Percentiles rank a stretch among this genome's conserved stretches.
phyloP scores from a whole-genome alignment of 352 stramenopile species.

The Phytophthora ramorum region DNA sequence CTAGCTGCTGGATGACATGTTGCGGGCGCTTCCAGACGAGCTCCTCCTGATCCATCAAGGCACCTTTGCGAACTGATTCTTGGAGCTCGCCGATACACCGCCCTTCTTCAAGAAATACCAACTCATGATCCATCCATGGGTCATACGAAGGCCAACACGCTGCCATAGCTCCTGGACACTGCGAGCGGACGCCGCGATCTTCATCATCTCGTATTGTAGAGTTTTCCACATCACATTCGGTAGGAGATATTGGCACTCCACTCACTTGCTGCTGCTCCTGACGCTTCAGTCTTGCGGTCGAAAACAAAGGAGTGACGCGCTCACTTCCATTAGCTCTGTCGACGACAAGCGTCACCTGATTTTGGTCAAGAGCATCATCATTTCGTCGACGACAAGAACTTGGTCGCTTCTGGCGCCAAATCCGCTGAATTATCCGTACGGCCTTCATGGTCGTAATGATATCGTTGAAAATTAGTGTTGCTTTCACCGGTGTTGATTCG shows the following conservation, averaged over 20 bases:
- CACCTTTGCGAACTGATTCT: conserved; percentile 17
- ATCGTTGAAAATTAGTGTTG: conserved; percentile 1
- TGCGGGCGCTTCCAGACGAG: conserved; percentile 51
- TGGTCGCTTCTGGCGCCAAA: conserved; percentile 8
- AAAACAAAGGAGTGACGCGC: conserved; percentile 13
- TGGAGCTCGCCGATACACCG: conserved; percentile 27
- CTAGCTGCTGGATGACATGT: conserved; percentile 36
- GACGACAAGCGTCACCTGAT: conserved; percentile 19
- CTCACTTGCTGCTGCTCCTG: not conserved
- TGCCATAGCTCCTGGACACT: not conserved
- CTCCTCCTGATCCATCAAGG: conserved; percentile 25
- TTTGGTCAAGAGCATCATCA: not conserved
- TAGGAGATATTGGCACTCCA: not conserved
- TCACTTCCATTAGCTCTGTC: conserved; percentile 15
- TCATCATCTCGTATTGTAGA: not conserved
- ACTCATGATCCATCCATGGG: conserved; percentile 58
- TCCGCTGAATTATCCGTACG: conserved; percentile 16
- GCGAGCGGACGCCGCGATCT: too few species aligned
- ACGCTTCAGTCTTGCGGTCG: not conserved
- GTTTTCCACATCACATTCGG: not conserved
- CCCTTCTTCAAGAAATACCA: conserved; percentile 60
- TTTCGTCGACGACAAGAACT: not conserved
- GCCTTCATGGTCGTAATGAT: conserved; percentile 14
- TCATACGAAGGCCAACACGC: not conserved
- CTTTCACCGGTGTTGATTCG: not conserved